These are phyloP conservation scores for Alternaria sp. DNA, from an alignment of 2,329 filamentous ascomycete genomes.

Conservation along the genomic window DNA sequence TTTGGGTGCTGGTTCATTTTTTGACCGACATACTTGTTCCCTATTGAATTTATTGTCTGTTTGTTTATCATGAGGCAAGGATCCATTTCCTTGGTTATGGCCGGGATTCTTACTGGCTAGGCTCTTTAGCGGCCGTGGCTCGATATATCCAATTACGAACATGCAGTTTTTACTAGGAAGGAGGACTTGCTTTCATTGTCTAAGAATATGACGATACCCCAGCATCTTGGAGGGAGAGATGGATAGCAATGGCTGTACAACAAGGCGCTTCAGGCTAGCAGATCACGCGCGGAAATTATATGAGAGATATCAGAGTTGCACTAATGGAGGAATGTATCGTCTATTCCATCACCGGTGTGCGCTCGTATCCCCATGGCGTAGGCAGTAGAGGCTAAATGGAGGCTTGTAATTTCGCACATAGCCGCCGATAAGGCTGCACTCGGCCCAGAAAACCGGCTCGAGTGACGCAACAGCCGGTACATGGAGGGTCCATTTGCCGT, in stretches of 20 bases:
- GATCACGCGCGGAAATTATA: constrained; percentile 12
- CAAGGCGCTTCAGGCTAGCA: constrained; percentile 21
- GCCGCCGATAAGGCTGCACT: constrained; percentile 22
- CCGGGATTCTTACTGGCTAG: constrained; percentile 13
- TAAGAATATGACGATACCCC: constrained; percentile 9
- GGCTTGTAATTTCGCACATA: constrained; percentile 17
- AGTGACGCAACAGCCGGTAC: constrained; percentile 27
- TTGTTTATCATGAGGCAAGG: background rate
- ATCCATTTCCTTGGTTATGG: constrained; percentile 7
- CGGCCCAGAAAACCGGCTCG: constrained; percentile 21
- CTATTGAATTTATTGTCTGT: constrained; percentile 11
- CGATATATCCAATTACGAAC: constrained; percentile 28
- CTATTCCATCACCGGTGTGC: background rate
- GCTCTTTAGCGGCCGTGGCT: constrained; percentile 18
- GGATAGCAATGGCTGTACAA: constrained; percentile 3
- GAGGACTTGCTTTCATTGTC: constrained; percentile 2
- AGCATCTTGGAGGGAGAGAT: constrained; percentile 8
- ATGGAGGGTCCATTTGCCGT: constrained; percentile 14
- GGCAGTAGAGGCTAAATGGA: constrained; percentile 26
- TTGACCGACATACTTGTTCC: constrained; percentile 8
- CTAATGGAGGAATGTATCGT: constrained; percentile 11
- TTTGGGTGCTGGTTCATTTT: background rate
- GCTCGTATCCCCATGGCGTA: constrained; percentile 8
- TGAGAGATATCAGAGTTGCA: constrained; percentile 9
- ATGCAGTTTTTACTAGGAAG: constrained; percentile 13